Evolutionary conservation across 805 yeast species (phyloP).

Genomic region (Diddensiella santjacobensis): DNA sequence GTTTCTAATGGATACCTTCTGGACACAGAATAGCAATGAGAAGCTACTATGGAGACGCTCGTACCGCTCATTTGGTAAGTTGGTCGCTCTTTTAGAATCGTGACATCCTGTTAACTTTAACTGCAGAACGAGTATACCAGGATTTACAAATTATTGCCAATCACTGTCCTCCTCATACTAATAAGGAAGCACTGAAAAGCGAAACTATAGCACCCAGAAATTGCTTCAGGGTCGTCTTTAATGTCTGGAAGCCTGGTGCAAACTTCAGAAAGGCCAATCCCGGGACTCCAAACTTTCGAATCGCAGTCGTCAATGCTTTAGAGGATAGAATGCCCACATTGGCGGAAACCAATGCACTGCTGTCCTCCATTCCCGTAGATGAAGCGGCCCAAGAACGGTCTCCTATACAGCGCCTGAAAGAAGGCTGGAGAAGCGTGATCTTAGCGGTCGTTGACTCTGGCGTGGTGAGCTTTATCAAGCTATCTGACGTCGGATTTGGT

Average conservation of each 20-base stretch:
- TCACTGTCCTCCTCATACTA: not conserved
- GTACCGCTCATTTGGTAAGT: constrained; percentile 5
- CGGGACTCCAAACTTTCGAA: constrained; percentile 66
- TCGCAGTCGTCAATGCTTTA: constrained; percentile 51
- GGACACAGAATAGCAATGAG: not conserved
- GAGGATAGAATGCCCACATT: constrained; percentile 34
- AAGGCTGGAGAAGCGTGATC: constrained; percentile 52
- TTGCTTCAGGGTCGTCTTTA: constrained; percentile 43
- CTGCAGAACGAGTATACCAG: not conserved
- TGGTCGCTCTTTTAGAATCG: not conserved
- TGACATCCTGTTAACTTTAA: not conserved
- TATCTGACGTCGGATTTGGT: constrained; percentile 21
- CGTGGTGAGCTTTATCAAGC: constrained; percentile 31
- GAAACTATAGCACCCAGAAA: not conserved
- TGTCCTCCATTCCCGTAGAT: constrained; percentile 26
- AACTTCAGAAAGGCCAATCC: constrained; percentile 70
- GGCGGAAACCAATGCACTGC: constrained; percentile 32
- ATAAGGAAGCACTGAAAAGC: not conserved
- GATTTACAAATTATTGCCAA: not conserved
- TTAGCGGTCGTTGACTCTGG: constrained; percentile 77
- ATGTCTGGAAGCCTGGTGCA: constrained; percentile 76
- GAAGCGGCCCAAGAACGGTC: constrained; percentile 26
- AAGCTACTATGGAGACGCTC: not conserved
- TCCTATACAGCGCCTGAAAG: constrained; percentile 42
- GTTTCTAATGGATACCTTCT: not conserved